phyloP scores from a whole-genome alignment of 768 basidiomycete species.

The Pulveroboletus sp. region DNA sequence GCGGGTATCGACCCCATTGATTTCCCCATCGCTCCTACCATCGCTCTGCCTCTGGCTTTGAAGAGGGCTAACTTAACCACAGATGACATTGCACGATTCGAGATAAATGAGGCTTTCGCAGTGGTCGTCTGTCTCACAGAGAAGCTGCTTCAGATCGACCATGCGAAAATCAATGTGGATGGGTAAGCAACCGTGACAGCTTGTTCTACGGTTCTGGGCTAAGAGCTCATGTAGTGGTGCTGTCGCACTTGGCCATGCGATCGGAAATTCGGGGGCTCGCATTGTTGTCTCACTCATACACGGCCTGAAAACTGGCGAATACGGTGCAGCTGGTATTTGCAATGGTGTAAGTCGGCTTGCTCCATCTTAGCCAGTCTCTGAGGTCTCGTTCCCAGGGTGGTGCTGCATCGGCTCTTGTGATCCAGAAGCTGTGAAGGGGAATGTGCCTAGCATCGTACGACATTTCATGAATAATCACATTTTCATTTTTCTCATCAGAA shows the following conservation, averaged over 20 bases:
- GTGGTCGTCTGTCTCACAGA: conserved; percentile 89
- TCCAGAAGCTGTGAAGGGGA: conserved; percentile 70
- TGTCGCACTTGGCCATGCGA: conserved; percentile 92
- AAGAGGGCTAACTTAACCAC: conserved; percentile 78
- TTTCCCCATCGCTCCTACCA: conserved; percentile 92
- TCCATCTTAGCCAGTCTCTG: conserved; percentile 9
- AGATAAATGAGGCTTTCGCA: conserved; percentile 98
- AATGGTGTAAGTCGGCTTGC: conserved; percentile 69
- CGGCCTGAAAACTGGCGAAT: conserved; percentile 86
- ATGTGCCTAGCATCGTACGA: conserved; percentile 12
- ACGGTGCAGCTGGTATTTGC: conserved; percentile 94
- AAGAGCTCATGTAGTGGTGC: conserved; percentile 63
- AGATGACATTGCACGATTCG: conserved; percentile 86
- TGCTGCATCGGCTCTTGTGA: conserved; percentile 84
- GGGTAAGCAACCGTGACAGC: conserved; percentile 48
- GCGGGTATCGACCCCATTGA: conserved; percentile 95
- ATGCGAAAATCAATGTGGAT: conserved; percentile 85
- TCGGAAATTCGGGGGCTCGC: conserved; percentile 92
- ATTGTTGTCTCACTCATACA: conserved; percentile 93
- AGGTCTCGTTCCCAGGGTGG: conserved; percentile 58
- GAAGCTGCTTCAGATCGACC: conserved; percentile 78
- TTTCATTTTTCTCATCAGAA: conserved; percentile 9
- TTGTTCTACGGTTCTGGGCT: conserved; percentile 4
- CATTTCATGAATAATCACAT: conserved; percentile 16
- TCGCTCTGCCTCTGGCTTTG: conserved; percentile 85